Percentiles rank a stretch among this genome's conserved stretches.
Conservation (phyloP, 2,329 filamentous ascomycete genomes). For the Albophoma yamanashiensis region DNA sequence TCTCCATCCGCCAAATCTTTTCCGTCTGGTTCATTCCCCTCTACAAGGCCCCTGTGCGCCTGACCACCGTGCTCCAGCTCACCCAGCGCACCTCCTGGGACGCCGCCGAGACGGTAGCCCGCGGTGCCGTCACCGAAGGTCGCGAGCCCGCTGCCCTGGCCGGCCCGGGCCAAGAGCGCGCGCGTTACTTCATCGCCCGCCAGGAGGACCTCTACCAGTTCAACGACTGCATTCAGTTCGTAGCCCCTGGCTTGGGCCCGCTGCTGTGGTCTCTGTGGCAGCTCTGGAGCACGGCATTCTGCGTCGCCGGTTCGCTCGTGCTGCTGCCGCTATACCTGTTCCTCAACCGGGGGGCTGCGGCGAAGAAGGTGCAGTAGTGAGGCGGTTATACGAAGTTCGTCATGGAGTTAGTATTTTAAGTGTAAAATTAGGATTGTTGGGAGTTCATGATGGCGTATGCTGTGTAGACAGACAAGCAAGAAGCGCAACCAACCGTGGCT, state of each 20-base stretch:
- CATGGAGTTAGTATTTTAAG: background rate
- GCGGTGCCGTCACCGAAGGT: constrained; percentile 2
- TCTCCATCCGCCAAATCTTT: constrained; percentile 65
- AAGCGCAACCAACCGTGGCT: too few species aligned
- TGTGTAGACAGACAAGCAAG: background rate
- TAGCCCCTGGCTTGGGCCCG: constrained; percentile 48
- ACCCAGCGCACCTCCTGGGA: constrained; percentile 27
- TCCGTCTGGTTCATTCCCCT: constrained; percentile 68
- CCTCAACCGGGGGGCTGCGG: constrained; percentile 12
- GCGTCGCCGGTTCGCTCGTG: constrained; percentile 45
- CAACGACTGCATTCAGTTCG: constrained; percentile 64
- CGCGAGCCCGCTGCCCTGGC: constrained; percentile 6
- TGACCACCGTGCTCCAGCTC: constrained; percentile 59
- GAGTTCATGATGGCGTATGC: background rate
- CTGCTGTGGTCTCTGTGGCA: constrained; percentile 49
- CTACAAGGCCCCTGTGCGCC: constrained; percentile 54
- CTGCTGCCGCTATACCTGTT: constrained; percentile 23
- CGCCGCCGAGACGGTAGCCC: background rate
- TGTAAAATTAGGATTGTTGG: background rate
- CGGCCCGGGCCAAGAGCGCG: constrained; percentile 10
- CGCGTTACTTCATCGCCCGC: constrained; percentile 55
- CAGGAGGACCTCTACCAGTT: constrained; percentile 80
- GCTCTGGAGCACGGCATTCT: constrained; percentile 52
- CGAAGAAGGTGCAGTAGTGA: constrained; percentile 6
- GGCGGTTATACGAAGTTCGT: background rate